A percentile compares a stretch with the other conserved stretches of the same genome.
Evolutionary conservation across 2,329 filamentous ascomycete species (phyloP).

Genomic region (Fusarium sp.): DNA sequence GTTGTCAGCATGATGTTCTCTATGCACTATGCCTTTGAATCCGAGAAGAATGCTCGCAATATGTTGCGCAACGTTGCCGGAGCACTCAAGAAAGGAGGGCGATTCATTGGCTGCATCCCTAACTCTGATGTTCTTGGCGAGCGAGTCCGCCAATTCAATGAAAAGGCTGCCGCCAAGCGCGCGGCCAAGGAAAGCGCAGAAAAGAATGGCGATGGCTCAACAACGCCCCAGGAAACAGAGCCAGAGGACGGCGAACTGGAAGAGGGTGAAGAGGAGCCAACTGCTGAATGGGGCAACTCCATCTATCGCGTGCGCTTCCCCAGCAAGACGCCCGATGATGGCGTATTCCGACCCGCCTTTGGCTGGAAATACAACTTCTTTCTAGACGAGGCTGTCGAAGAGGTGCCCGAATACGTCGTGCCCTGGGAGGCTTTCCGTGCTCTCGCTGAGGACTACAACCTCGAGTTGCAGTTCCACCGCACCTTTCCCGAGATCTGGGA

Average conservation of each 20-base stretch:
- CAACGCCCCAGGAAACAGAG: slow-evolving; percentile 49
- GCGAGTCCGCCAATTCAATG: slow-evolving; percentile 83
- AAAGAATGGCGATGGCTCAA: slow-evolving; percentile 38
- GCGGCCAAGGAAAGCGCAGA: slow-evolving; percentile 44
- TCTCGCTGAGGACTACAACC: slow-evolving; percentile 94
- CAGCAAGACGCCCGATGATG: slow-evolving; percentile 84
- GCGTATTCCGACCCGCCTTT: slow-evolving; percentile 92
- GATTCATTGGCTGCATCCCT: slow-evolving; percentile 96
- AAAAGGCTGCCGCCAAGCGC: slow-evolving; percentile 58
- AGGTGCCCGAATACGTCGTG: slow-evolving; percentile 96
- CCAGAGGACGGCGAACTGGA: slow-evolving; percentile 65
- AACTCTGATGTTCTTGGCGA: slow-evolving; percentile 92
- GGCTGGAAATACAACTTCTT: slow-evolving; percentile 99
- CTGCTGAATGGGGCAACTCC: slow-evolving; percentile 90
- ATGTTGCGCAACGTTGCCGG: slow-evolving; percentile 96
- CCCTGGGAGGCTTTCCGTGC: slow-evolving; percentile 98
- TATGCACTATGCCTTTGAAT: slow-evolving; percentile 99
- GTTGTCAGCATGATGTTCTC: slow-evolving; percentile 99
- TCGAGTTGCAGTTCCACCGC: slow-evolving; percentile 95
- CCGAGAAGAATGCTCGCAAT: slow-evolving; percentile 86
- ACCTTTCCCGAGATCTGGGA: slow-evolving; percentile 93
- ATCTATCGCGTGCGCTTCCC: slow-evolving; percentile 95
- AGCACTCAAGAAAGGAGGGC: slow-evolving; percentile 90
- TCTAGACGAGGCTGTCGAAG: slow-evolving; percentile 94
- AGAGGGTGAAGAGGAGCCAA: slow-evolving; percentile 74